phyloP scores from a whole-genome alignment of 805 yeast genomes.

The Saccharomycopsis sp. region DNA sequence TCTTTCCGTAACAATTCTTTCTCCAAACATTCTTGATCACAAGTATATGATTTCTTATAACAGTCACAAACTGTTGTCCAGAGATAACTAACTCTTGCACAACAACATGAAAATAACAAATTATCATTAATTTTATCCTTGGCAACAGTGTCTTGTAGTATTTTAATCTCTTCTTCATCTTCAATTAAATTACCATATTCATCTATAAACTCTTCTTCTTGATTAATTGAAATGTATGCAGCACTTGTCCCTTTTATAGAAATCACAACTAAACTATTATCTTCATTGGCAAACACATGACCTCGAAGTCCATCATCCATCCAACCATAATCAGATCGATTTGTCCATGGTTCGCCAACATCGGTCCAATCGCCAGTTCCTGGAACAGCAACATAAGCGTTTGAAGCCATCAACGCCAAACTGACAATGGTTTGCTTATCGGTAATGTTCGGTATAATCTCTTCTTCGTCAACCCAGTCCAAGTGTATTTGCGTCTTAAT shows the following conservation, averaged over 20 bases:
- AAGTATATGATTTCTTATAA: conserved; percentile 72
- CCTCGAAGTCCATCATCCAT: conserved; percentile 79
- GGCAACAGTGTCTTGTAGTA: conserved; percentile 56
- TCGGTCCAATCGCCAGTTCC: conserved; percentile 82
- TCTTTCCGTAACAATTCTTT: conserved; percentile 66
- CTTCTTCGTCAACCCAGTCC: conserved; percentile 59
- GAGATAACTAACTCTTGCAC: conserved; percentile 83
- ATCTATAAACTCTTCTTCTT: not conserved
- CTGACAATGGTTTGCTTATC: conserved; percentile 69
- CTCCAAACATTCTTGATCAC: conserved; percentile 84
- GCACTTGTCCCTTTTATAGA: conserved; percentile 92
- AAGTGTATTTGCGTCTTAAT: conserved; percentile 30
- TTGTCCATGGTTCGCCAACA: conserved; percentile 51
- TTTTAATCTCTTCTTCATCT: not conserved
- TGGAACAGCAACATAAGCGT: conserved; percentile 83
- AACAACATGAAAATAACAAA: conserved; percentile 86
- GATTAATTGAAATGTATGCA: conserved; percentile 43
- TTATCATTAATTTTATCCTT: conserved; percentile 86
- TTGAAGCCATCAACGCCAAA: conserved; percentile 79
- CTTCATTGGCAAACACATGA: conserved; percentile 69
- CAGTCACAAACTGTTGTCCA: conserved; percentile 98
- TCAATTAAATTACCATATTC: too few relatives aligned
- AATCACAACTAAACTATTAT: conserved; percentile 56
- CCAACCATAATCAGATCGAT: conserved; percentile 68
- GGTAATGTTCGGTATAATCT: conserved; percentile 64